Conservation (phyloP, 2,329 filamentous ascomycete genomes). For the Paramyrothecium sp. region DNA sequence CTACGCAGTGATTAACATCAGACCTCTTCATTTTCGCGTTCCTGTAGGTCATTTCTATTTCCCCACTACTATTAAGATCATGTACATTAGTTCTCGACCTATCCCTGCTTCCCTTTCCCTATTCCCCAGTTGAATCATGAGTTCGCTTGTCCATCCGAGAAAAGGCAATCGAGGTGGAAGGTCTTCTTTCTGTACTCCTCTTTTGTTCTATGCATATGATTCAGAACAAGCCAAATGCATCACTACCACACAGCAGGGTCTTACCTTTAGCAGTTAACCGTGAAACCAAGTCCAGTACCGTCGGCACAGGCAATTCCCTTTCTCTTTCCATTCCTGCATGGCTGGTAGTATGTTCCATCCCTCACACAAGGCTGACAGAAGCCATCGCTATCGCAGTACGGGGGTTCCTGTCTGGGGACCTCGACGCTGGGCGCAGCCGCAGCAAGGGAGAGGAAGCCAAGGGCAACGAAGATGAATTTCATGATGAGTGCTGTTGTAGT, state of each 20-base stretch:
- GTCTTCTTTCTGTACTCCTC: no score
- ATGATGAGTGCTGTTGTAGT: not conserved
- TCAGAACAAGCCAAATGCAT: not conserved
- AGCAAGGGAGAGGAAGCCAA: not conserved
- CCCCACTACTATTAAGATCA: no score
- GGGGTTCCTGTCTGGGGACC: not conserved
- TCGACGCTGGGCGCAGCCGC: not conserved
- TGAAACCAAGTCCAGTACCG: not conserved
- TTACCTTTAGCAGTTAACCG: not conserved
- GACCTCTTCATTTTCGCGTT: no score
- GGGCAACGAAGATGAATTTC: not conserved
- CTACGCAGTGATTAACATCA: no score
- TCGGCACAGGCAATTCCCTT: not conserved
- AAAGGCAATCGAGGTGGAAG: no score
- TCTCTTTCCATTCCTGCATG: not conserved
- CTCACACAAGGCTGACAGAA: not conserved
- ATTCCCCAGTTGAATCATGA: no score
- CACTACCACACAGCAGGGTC: not conserved
- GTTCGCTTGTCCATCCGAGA: no score
- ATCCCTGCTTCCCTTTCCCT: no score
- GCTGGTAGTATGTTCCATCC: not conserved
- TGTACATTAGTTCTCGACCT: no score
- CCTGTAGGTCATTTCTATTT: no score
- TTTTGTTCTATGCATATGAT: no score
- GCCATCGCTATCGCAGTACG: not conserved